Conservation (phyloP, 441 rosid species). For the Arabidopsis lyrata region DNA sequence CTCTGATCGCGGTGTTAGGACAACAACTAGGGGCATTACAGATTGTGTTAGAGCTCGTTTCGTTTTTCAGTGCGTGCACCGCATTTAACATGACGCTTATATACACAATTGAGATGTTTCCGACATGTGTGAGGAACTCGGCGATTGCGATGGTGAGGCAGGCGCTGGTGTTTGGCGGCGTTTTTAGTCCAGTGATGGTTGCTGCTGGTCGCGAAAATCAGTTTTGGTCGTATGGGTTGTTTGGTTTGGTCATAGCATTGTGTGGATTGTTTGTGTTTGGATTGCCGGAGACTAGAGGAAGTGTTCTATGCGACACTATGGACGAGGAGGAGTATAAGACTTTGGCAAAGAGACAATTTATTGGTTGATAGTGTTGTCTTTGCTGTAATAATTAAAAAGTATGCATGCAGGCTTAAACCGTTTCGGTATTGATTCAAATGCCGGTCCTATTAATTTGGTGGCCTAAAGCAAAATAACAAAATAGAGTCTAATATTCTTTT, state of each 20-base stretch:
- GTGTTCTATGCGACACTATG: constrained; percentile 62
- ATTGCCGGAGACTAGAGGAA: constrained; percentile 72
- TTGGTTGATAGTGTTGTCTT: constrained; percentile 19
- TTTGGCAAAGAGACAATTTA: constrained; percentile 6
- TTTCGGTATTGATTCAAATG: constrained; percentile 13
- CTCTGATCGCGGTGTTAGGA: constrained; percentile 45
- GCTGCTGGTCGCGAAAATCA: constrained; percentile 55
- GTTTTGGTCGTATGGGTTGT: constrained; percentile 59
- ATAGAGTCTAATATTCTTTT: too few relatives aligned
- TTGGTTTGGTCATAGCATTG: constrained; percentile 56
- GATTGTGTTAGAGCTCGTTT: constrained; percentile 61
- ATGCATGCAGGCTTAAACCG: neutral
- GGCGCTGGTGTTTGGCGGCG: constrained; percentile 66
- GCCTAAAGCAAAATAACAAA: too few relatives aligned
- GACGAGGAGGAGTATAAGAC: constrained; percentile 67
- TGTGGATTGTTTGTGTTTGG: constrained; percentile 56
- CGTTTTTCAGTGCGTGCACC: constrained; percentile 62
- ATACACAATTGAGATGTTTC: constrained; percentile 71
- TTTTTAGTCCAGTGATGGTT: constrained; percentile 65
- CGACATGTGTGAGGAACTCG: constrained; percentile 77
- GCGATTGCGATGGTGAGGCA: constrained; percentile 77
- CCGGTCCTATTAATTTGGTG: too few relatives aligned
- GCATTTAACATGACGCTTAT: constrained; percentile 53
- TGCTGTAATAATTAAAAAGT: neutral
- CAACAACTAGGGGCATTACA: constrained; percentile 37